Evolutionary conservation across 2,329 filamentous ascomycete species (phyloP), one percentile per base, ranked within the genome.

Genomic region (Albifimbria verrucaria): DNA sequence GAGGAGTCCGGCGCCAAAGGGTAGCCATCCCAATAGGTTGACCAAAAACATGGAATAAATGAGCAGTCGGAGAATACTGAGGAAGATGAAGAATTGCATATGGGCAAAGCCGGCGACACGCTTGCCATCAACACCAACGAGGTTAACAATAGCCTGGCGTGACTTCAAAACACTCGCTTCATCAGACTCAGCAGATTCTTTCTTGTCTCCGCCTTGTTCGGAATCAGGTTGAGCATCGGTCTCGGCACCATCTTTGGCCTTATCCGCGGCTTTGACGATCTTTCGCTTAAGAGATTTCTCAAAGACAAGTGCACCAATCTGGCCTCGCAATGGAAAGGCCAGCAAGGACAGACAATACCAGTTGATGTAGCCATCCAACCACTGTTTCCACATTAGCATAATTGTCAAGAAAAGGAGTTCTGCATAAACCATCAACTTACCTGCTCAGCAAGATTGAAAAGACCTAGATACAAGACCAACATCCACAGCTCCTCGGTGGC

Each of bases 251-350:
- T 76, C 68, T 18, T 67, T 65, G 10, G 68, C 61, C 62, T 80
- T 84, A 32, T 74, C 75, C 4, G 81, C 76, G 11, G 82, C 80
- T 65, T 91, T 90, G 41, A 89, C 82, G 66, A 92, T 89, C 65
- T 93, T 93, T 48, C 86, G 81, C 43, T 86, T 80, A 77, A 92
- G 83, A 0, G 88, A 82, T 67, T 94, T 94, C 55, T 86, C 81
- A 60, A 92, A 93, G 17, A 93, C 81, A 7, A 91, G 76, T 1
- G 87, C 80, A 2, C 87, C 84, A 2, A 94, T 72, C 61, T 92
- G 86, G 24, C 84, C 80, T 49, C 87, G 83, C 17, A 92, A 73
- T 0, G 88, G 86, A 22, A 90, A 76, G 45, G 78, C 78, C 11
- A 92, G 65, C 49, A 83, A 78, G 1, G 80, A 77, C 68, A 80